Conservation (phyloP, 345 rosid genomes). For the Melastoma malabathricum region DNA sequence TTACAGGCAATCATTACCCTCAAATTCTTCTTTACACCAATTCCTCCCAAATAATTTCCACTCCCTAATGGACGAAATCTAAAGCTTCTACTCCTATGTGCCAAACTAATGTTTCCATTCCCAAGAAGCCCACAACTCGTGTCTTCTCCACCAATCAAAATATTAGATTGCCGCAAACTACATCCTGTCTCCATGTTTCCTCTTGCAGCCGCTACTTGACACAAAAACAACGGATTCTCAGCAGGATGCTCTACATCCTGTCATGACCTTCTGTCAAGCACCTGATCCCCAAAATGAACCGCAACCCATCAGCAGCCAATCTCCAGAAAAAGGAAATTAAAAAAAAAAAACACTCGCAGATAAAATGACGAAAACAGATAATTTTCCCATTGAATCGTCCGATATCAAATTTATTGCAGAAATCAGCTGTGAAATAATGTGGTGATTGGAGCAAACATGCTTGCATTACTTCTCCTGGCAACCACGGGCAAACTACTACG, state of each 20-base stretch:
- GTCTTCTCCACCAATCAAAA: constrained; percentile 19
- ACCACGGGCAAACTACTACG: too few species aligned
- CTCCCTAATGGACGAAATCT: constrained; percentile 16
- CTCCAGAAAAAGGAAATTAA: not conserved
- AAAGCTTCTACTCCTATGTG: constrained; percentile 24
- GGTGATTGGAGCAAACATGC: too few species aligned
- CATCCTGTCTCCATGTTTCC: constrained; percentile 44
- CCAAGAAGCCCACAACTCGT: constrained; percentile 14
- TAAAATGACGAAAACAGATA: too few species aligned
- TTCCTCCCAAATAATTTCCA: constrained; percentile 14
- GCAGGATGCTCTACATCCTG: constrained; percentile 13
- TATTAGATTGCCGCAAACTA: constrained; percentile 31
- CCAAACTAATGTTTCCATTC: constrained; percentile 13
- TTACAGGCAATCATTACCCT: constrained; percentile 13
- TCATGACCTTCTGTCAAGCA: too few species aligned
- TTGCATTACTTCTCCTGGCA: too few species aligned
- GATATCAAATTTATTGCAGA: too few species aligned
- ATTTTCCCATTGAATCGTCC: too few species aligned
- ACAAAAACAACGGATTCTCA: constrained; percentile 3
- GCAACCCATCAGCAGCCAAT: too few species aligned
- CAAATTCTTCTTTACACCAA: constrained; percentile 11
- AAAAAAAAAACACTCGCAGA: too few species aligned
- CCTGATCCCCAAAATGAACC: constrained; percentile 11
- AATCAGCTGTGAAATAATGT: too few species aligned
- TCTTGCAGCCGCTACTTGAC: too few species aligned